These are phyloP conservation scores for Rhizopogon vinicolor DNA, from an alignment of 768 basidiomycete species.

Conservation along the genomic window DNA sequence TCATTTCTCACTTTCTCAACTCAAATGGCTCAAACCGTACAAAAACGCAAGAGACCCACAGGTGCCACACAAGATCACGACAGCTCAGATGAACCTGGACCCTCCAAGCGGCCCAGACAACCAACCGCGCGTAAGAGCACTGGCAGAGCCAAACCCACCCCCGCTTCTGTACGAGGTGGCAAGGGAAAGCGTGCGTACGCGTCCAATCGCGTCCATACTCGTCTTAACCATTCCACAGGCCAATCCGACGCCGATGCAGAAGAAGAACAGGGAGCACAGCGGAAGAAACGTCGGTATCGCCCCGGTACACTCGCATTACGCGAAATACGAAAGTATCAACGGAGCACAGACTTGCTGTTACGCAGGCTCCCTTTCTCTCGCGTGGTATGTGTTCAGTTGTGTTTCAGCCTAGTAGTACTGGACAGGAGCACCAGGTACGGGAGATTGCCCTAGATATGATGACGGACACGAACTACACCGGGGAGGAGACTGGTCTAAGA, in stretches of 20 bases:
- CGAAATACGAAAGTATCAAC: conserved; percentile 94
- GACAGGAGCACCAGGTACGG: conserved; percentile 61
- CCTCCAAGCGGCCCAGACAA: conserved; percentile 43
- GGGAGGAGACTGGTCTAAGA: conserved; percentile 58
- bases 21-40: conserved; percentile 67
- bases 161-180: conserved; percentile 9
- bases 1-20: conserved; percentile 3
- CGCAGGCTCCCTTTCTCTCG: conserved; percentile 90
- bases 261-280: conserved; percentile 11
- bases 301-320: conserved; percentile 88
- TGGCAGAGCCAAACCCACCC: conserved; percentile 52
- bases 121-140: conserved; percentile 84
- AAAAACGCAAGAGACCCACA: conserved; percentile 42
- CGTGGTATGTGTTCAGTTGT: conserved; percentile 53
- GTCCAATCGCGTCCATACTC: conserved; percentile 7
- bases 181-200: conserved; percentile 22
- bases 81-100: conserved; percentile 23
- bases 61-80: conserved; percentile 38
- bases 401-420: neutral
- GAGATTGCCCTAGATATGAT: conserved; percentile 92
- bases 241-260: conserved; percentile 20
- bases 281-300: conserved; percentile 67
- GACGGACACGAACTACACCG: conserved; percentile 56
- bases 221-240: conserved; percentile 11
- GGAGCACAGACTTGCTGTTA: conserved; percentile 84